Percentiles rank a stretch among this genome's conserved stretches.
Evolutionary conservation across 2,329 filamentous ascomycete species (phyloP).

Genomic region (Exserohilum rostratum): DNA sequence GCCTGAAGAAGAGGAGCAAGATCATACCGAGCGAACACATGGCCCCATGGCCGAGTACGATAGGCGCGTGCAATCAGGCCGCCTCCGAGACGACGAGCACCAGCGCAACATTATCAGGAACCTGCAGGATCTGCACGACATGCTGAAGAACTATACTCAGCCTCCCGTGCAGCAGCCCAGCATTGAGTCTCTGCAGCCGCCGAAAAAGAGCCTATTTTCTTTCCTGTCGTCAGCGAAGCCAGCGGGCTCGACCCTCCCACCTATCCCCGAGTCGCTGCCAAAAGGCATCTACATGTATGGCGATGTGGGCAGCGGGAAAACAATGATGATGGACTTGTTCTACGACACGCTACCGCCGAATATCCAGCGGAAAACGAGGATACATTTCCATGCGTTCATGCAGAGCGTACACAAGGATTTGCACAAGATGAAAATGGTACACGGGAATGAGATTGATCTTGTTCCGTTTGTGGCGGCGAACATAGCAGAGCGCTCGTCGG

Average conservation of each 20-base stretch:
- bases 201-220: slow-evolving; percentile 62
- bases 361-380: slow-evolving; percentile 83
- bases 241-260: slow-evolving; percentile 47
- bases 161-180: slow-evolving; percentile 78
- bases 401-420: slow-evolving; percentile 92
- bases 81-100: slow-evolving; percentile 84
- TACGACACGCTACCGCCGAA: slow-evolving; percentile 86
- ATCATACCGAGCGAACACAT: slow-evolving; percentile 11
- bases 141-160: slow-evolving; percentile 74
- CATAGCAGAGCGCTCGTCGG: slow-evolving; percentile 81
- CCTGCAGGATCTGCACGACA: slow-evolving; percentile 86
- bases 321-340: slow-evolving; percentile 99
- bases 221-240: slow-evolving; percentile 62
- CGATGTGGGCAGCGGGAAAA: slow-evolving; percentile 97
- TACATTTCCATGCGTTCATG: slow-evolving; percentile 99
- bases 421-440: slow-evolving; percentile 85
- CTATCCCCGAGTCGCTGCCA: slow-evolving; percentile 76
- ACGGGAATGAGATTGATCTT: slow-evolving; percentile 88
- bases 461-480: slow-evolving; percentile 94
- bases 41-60: slow-evolving; percentile 92
- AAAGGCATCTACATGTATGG: slow-evolving; percentile 94
- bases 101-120: slow-evolving; percentile 89
- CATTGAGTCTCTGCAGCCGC: slow-evolving; percentile 69
- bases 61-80: slow-evolving; percentile 73
- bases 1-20: slow-evolving; percentile 4